Percentiles rank a stretch among this genome's conserved stretches.
phyloP scores from a whole-genome alignment of 495 filamentous ascomycete species.

The Echria macrotheca region DNA sequence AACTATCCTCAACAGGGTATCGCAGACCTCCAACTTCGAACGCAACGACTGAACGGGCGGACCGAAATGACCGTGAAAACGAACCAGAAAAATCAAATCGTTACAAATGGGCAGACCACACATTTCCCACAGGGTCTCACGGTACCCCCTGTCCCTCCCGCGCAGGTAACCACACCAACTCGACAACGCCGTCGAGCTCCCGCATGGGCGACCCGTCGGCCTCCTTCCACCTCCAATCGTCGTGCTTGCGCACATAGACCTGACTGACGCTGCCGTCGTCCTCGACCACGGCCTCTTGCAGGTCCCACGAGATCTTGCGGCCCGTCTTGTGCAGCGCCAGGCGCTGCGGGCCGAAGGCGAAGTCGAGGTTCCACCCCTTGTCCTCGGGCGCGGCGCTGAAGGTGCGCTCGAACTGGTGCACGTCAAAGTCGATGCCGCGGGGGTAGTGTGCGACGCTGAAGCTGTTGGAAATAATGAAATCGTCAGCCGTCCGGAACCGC shows the following conservation, averaged over 20 bases:
- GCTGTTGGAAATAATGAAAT: constrained; percentile 60
- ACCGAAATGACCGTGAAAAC: too few species aligned
- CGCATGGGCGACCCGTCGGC: constrained; percentile 39
- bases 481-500: constrained; percentile 59
- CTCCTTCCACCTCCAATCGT: constrained; percentile 46
- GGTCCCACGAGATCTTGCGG: constrained; percentile 49
- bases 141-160: too few species aligned
- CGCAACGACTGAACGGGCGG: too few species aligned
- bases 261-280: constrained; percentile 42
- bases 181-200: constrained; percentile 44
- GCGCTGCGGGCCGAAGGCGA: constrained; percentile 45
- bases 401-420: constrained; percentile 60
- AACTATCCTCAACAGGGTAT: too few species aligned
- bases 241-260: constrained; percentile 40
- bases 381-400: constrained; percentile 53
- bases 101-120: too few species aligned
- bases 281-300: constrained; percentile 38
- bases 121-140: too few species aligned
- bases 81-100: too few species aligned
- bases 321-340: constrained; percentile 41
- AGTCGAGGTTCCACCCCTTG: constrained; percentile 49
- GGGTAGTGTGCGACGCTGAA: constrained; percentile 62
- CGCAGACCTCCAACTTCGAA: too few species aligned
- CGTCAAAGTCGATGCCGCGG: constrained; percentile 51
- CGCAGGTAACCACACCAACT: constrained; percentile 44